Percentiles rank a stretch among this genome's conserved stretches.
phyloP scores from a whole-genome alignment of 495 filamentous ascomycete genomes.

The Endocarpon pusillum region DNA sequence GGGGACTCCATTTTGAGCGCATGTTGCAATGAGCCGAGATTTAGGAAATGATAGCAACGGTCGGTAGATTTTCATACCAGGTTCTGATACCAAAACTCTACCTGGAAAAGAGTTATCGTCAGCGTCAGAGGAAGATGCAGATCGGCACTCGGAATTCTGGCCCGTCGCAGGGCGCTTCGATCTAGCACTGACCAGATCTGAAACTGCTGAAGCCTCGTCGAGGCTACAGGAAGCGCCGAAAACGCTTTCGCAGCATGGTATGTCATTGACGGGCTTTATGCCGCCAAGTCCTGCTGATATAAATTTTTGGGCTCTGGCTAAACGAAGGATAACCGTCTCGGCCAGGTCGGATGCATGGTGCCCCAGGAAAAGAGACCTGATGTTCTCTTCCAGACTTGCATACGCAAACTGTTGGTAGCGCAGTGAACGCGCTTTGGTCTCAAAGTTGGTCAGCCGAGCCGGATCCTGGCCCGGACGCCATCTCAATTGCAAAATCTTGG shows the following conservation, averaged over 20 bases:
- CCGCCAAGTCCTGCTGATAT: slow-evolving; percentile 32
- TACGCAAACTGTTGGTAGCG: slow-evolving; percentile 54
- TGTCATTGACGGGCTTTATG: not conserved
- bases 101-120: not conserved
- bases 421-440: slow-evolving; percentile 57
- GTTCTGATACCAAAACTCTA: slow-evolving; percentile 31
- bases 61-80: slow-evolving; percentile 49
- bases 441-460: slow-evolving; percentile 41
- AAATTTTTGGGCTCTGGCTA: slow-evolving; percentile 41
- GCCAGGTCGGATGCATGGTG: slow-evolving; percentile 80
- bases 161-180: not conserved
- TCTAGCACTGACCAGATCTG: not conserved
- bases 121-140: not conserved
- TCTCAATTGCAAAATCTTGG: slow-evolving; percentile 31
- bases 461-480: slow-evolving; percentile 27
- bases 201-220: not conserved
- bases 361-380: slow-evolving; percentile 47
- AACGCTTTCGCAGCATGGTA: not conserved
- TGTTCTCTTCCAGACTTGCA: slow-evolving; percentile 31
- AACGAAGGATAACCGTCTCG: slow-evolving; percentile 68
- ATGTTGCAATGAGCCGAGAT: slow-evolving; percentile 52
- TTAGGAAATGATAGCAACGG: slow-evolving; percentile 66
- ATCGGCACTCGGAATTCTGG: not conserved
- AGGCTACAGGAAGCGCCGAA: not conserved
- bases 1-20: slow-evolving; percentile 38